Percentiles rank a stretch among this genome's conserved stretches.
phyloP scores from a whole-genome alignment of 2,329 filamentous ascomycete genomes.

The Penicillium janthinellum region DNA sequence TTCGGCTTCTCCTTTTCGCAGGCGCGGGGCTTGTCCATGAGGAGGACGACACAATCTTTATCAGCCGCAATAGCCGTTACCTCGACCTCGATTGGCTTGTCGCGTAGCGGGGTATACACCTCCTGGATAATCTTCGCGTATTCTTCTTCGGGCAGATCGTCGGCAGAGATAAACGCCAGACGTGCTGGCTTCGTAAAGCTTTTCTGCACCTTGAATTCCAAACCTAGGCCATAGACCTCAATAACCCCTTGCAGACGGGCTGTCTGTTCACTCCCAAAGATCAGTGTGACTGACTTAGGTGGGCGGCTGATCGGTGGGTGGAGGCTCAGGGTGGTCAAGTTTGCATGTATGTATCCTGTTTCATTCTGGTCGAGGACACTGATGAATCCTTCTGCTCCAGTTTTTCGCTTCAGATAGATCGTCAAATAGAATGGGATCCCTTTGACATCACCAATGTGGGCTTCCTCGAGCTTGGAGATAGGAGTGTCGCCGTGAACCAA shows the following conservation, averaged over 20 bases:
- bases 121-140: neutral
- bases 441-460: slow-evolving; percentile 5
- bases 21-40: neutral
- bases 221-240: slow-evolving; percentile 6
- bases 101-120: neutral
- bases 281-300: neutral
- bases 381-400: slow-evolving; percentile 4
- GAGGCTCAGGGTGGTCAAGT: neutral
- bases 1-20: neutral
- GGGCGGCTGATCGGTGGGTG: neutral
- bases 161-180: neutral
- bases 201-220: slow-evolving; percentile 5
- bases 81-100: neutral
- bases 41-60: slow-evolving; percentile 5
- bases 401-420: slow-evolving; percentile 3
- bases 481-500: slow-evolving; percentile 8
- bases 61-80: slow-evolving; percentile 7
- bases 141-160: neutral
- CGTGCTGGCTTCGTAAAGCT: neutral
- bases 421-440: slow-evolving; percentile 9
- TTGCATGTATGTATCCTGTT: slow-evolving; percentile 5
- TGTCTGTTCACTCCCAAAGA: slow-evolving; percentile 1
- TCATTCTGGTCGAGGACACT: slow-evolving; percentile 5
- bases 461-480: slow-evolving; percentile 8
- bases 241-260: slow-evolving; percentile 4